A percentile compares a stretch with the other conserved stretches of the same genome.
These are phyloP conservation scores for Arthrobotrys iridis DNA, from an alignment of 2,329 filamentous ascomycete species.

Conservation along the genomic window DNA sequence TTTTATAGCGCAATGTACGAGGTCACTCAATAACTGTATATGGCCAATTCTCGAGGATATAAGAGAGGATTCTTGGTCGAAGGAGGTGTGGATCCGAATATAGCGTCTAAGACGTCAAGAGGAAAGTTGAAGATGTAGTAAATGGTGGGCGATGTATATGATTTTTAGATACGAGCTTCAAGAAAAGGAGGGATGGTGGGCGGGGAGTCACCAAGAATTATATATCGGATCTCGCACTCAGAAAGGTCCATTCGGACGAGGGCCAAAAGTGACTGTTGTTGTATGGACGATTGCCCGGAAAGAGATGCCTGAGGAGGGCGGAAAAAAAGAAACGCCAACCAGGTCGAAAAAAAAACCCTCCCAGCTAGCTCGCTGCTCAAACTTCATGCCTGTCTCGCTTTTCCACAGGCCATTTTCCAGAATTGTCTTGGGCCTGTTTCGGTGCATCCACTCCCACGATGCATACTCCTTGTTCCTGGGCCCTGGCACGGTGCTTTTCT, in stretches of 20 bases:
- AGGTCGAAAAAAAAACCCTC: constrained; percentile 55
- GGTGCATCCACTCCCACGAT: constrained; percentile 38
- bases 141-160: constrained; percentile 17
- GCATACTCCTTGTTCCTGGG: constrained; percentile 48
- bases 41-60: constrained; percentile 27
- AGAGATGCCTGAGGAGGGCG: constrained; percentile 54
- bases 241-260: constrained; percentile 33
- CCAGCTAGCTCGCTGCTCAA: constrained; percentile 57
- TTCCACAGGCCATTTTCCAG: constrained; percentile 53
- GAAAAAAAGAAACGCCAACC: constrained; percentile 45
- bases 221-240: constrained; percentile 50
- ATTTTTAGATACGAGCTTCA: constrained; percentile 25
- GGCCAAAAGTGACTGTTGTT: constrained; percentile 48
- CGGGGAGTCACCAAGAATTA: constrained; percentile 49
- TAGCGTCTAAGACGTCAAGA: constrained; percentile 23
- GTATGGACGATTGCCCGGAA: constrained; percentile 46
- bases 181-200: constrained; percentile 50
- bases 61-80: constrained; percentile 15
- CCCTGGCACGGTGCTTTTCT: constrained; percentile 21
- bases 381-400: constrained; percentile 52
- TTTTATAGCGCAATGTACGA: constrained; percentile 19
- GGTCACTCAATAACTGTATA: constrained; percentile 24
- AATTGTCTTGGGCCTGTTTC: constrained; percentile 53
- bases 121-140: constrained; percentile 36
- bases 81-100: constrained; percentile 1